These are phyloP conservation scores for Schrenkiella parvula DNA, from an alignment of 345 rosid species.

Conservation along the genomic window DNA sequence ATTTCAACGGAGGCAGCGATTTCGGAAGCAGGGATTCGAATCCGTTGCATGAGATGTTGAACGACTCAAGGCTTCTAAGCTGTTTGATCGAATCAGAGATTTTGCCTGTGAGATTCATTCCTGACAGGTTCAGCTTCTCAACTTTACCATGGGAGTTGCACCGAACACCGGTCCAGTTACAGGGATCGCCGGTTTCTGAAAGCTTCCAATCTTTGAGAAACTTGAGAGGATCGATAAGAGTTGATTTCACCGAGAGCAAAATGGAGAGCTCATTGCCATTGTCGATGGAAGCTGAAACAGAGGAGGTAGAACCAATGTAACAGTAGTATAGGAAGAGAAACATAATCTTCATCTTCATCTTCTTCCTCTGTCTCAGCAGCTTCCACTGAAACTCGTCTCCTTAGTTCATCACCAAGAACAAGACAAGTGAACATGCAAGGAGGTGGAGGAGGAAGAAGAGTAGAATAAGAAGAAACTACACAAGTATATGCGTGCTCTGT, in stretches of 20 bases:
- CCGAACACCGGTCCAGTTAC: constrained; percentile 84
- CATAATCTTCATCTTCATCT: constrained; percentile 33
- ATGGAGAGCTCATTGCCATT: constrained; percentile 44
- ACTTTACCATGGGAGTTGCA: constrained; percentile 65
- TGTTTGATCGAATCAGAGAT: constrained; percentile 54
- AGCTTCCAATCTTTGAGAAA: constrained; percentile 68
- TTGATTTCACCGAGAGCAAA: constrained; percentile 52
- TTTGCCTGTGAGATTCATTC: constrained; percentile 69
- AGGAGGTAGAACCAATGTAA: constrained; percentile 38
- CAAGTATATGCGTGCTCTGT: constrained; percentile 29
- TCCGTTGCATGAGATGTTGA: constrained; percentile 74
- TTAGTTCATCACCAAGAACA: constrained; percentile 38
- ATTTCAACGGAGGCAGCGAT: constrained; percentile 47
- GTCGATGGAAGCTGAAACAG: constrained; percentile 38
- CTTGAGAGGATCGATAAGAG: constrained; percentile 57
- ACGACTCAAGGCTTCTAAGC: constrained; percentile 48
- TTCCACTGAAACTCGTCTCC: constrained; percentile 21
- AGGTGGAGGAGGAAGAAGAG: constrained; percentile 22
- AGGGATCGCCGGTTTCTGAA: constrained; percentile 38
- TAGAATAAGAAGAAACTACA: constrained; percentile 37
- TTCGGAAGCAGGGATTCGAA: constrained; percentile 49
- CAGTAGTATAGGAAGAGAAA: constrained; percentile 45
- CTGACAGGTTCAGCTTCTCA: constrained; percentile 70
- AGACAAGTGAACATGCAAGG: constrained; percentile 35
- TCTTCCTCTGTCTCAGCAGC: constrained; percentile 25